Conservation (phyloP, 192 early-diverging fungal genomes). For the Lobosporangium transversale region DNA sequence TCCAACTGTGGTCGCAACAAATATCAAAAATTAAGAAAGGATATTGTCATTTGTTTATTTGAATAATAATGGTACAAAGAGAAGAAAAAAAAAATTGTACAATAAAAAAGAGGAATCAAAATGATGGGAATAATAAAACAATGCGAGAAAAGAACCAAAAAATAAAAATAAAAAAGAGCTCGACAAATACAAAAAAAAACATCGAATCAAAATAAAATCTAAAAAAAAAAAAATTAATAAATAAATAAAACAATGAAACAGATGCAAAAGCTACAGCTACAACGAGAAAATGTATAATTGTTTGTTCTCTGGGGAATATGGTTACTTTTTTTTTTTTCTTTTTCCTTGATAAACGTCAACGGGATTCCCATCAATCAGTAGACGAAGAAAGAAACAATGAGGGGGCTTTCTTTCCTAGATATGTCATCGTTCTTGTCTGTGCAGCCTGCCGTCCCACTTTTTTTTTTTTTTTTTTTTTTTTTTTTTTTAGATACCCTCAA, state of each 20-base stretch:
- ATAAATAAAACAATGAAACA: constrained; percentile 9
- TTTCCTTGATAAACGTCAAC: no score
- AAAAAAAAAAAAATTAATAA: constrained; percentile 1
- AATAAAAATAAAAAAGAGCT: neutral
- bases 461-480: no score
- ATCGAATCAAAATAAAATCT: neutral
- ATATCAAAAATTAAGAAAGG: neutral
- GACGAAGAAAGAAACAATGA: neutral
- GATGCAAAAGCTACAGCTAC: neutral
- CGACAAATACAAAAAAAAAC: neutral
- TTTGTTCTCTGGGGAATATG: neutral
- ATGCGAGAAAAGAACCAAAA: neutral
- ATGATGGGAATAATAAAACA: constrained; percentile 1
- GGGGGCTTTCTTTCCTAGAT: no score
- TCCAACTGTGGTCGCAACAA: no score
- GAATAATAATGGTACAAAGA: constrained; percentile 7
- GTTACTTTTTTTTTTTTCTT: neutral
- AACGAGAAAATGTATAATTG: neutral
- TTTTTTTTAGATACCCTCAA: no score
- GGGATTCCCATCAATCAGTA: neutral
- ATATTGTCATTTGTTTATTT: neutral
- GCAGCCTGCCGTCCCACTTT: no score
- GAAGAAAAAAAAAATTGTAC: constrained; percentile 7
- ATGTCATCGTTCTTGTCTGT: no score
- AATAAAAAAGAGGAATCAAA: neutral